Evolutionary conservation across 495 filamentous ascomycete species (phyloP), one percentile per base, ranked within the genome.

Genomic region (Penicillium roqueforti): DNA sequence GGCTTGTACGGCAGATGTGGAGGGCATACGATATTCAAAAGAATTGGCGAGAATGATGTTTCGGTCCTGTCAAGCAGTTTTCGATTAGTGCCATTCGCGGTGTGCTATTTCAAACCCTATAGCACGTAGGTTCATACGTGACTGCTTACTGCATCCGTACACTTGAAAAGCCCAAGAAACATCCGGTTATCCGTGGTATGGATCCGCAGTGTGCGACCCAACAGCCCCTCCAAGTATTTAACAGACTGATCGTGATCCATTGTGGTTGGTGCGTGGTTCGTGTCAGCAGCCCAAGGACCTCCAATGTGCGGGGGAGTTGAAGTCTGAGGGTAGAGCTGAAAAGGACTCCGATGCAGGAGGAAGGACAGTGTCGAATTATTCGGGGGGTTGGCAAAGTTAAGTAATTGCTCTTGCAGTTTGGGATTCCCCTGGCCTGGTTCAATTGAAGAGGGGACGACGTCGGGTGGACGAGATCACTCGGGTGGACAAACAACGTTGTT

Each of bases 101-200:
- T 34, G 16, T 28, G 41, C 38, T 13, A 31, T 31, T 31, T 31
- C 28, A 31, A 31, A 31, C 9, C 28, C 3, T 11, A 31, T 28
- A 28, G 26, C 32, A 22, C 16, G 39, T 29, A 51, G 28, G 28
- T 36, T 36, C 38, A 25, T 29, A 20, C 10, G 11, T 23, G 18
- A 25, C 47, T 58, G 64, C 73, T 59, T 66, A 95, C 93, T 46
- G 87, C 84, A 74, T 98, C 93, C 19, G 91, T 96, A 71, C 95
- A 97, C 70, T 92, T 97, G 73, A 98, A 88, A 53, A 81, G 75
- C 31, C 93, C 93, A 34, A 89, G 77, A 69, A 97, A 98, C 75
- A 96, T 87, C 38, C 93, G 88, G 23, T 75, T 79, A 67, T 97
- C 93, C 4, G 85, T 88, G 23, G 87, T 88, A 60, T 89, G 83